Percentiles rank a stretch among this genome's conserved stretches.
phyloP scores from a whole-genome alignment of 495 filamentous ascomycete genomes.

The Geoglossum glabrum region DNA sequence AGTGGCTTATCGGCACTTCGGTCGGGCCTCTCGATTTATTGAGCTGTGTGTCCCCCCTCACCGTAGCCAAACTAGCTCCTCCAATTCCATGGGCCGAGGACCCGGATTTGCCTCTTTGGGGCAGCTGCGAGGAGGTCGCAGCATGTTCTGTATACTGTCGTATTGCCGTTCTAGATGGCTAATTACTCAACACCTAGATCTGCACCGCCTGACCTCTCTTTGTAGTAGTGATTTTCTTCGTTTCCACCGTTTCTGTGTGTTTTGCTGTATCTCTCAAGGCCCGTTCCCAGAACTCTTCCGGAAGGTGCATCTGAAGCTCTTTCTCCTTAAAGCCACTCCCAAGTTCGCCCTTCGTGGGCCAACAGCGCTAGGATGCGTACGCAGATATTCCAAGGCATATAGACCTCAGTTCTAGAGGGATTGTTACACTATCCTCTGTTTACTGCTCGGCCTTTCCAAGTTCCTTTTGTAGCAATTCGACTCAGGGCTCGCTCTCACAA shows the following conservation, averaged over 20 bases:
- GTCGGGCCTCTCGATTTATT: no score
- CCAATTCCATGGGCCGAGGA: no score
- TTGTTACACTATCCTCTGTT: background rate
- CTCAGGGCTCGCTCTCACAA: background rate
- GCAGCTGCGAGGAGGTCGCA: no score
- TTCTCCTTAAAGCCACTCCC: background rate
- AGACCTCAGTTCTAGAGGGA: no score
- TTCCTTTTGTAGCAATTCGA: no score
- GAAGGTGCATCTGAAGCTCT: no score
- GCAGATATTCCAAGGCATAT: background rate
- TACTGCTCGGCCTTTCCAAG: no score
- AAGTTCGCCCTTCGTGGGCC: background rate
- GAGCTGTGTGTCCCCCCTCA: no score
- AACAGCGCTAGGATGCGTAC: background rate
- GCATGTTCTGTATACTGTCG: no score
- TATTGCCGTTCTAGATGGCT: no score
- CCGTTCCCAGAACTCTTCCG: background rate
- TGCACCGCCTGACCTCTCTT: background rate
- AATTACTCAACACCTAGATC: background rate
- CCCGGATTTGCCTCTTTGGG: no score
- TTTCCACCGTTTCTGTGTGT: background rate
- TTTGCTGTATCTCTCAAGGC: background rate
- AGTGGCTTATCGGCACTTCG: background rate
- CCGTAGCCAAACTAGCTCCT: no score
- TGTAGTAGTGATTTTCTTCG: background rate